Percentiles rank a stretch among this genome's conserved stretches.
phyloP scores from a whole-genome alignment of 352 stramenopile genomes.

The Phytophthora chlamydospora region DNA sequence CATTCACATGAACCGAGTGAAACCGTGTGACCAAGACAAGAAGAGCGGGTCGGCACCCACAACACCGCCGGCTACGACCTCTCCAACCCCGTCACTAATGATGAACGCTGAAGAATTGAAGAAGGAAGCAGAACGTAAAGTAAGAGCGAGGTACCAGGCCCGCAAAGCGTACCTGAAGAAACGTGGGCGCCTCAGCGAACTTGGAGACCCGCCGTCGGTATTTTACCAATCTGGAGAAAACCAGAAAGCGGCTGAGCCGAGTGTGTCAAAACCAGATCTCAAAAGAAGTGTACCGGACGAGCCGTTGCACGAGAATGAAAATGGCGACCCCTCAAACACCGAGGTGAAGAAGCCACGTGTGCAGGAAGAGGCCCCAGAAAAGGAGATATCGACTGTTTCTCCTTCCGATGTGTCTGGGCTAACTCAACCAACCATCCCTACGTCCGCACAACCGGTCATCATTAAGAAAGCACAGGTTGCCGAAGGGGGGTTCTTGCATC shows the following conservation, averaged over 20 bases:
- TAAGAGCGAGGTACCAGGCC: constrained; percentile 30
- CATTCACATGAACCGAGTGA: constrained; percentile 39
- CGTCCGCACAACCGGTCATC: not conserved
- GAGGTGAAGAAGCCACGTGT: constrained; percentile 23
- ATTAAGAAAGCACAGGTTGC: not conserved
- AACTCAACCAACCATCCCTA: constrained; percentile 6
- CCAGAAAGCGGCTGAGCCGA: not conserved
- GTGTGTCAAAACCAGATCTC: not conserved
- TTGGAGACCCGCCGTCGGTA: constrained; percentile 10
- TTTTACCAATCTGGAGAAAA: constrained; percentile 2
- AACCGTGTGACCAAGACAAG: constrained; percentile 28
- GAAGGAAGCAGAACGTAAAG: constrained; percentile 29
- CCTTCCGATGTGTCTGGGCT: constrained; percentile 21
- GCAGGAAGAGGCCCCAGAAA: constrained; percentile 11
- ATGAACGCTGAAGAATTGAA: constrained; percentile 22
- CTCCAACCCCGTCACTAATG: constrained; percentile 1
- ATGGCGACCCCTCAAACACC: constrained; percentile 3
- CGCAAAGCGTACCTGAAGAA: constrained; percentile 41
- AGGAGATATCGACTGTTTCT: constrained; percentile 2
- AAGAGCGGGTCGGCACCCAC: constrained; percentile 3
- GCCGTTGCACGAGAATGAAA: not conserved
- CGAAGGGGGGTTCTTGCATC: constrained; percentile 26
- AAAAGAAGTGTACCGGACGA: constrained; percentile 19
- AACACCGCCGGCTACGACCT: constrained; percentile 5
- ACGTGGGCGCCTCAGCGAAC: constrained; percentile 30